These are phyloP conservation scores for Kuraishia piskuri DNA, from an alignment of 805 yeast genomes.

Conservation along the genomic window DNA sequence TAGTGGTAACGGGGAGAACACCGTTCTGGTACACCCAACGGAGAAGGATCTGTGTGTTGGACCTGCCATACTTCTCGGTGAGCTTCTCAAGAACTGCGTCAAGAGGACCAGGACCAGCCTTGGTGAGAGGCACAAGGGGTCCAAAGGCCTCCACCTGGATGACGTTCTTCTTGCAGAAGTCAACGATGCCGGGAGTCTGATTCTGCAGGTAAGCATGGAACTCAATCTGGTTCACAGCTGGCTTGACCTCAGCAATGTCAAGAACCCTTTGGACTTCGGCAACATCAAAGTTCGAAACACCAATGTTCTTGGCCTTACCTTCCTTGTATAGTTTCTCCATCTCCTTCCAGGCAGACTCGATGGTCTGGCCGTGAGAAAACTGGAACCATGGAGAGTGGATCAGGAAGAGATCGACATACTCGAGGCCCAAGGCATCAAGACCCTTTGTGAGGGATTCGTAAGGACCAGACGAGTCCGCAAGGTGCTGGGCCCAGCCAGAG, in stretches of 20 bases:
- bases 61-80: conserved; percentile 45
- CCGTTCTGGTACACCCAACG: conserved; percentile 64
- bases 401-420: conserved; percentile 53
- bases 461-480: conserved; percentile 19
- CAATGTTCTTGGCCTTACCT: conserved; percentile 40
- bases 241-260: conserved; percentile 29
- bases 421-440: conserved; percentile 37
- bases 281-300: conserved; percentile 51
- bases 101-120: conserved; percentile 19
- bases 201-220: conserved; percentile 54
- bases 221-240: conserved; percentile 58
- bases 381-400: conserved; percentile 30
- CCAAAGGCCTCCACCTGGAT: conserved; percentile 36
- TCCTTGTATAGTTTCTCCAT: conserved; percentile 31
- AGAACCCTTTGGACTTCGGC: conserved; percentile 35
- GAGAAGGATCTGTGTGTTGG: conserved; percentile 57
- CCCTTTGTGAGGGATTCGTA: conserved; percentile 37
- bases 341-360: conserved; percentile 44
- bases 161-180: conserved; percentile 24
- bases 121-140: conserved; percentile 35
- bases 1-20: conserved; percentile 68
- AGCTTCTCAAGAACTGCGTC: conserved; percentile 31
- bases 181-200: conserved; percentile 44
- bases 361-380: conserved; percentile 28
- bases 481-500: conserved; percentile 19